Evolutionary conservation across 345 rosid species (phyloP).

Genomic region (Corymbia maculata): DNA sequence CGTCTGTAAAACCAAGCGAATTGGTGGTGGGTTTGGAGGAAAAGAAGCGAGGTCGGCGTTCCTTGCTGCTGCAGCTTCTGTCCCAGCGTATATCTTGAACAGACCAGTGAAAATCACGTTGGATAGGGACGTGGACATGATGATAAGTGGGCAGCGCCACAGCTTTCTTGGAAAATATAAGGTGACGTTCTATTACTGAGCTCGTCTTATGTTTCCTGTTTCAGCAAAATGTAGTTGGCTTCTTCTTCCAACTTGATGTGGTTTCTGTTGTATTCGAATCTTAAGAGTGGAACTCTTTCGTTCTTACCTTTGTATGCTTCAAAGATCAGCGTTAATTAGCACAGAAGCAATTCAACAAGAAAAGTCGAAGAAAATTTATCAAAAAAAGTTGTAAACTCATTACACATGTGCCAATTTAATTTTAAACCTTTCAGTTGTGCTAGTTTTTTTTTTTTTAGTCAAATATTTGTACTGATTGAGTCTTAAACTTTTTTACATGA

Average conservation of each 20-base stretch:
- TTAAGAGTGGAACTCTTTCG: not conserved
- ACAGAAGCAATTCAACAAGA: not conserved
- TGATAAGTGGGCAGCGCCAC: constrained; percentile 91
- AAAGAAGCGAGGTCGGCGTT: constrained; percentile 93
- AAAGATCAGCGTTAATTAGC: not conserved
- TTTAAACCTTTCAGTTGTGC: too few relatives aligned
- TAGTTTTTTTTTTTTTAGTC: too few relatives aligned
- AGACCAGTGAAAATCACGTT: constrained; percentile 75
- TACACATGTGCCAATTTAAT: too few relatives aligned
- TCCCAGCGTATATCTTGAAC: constrained; percentile 76
- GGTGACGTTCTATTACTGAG: constrained; percentile 22
- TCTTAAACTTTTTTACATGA: too few relatives aligned
- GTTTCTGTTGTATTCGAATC: too few relatives aligned
- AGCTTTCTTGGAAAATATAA: constrained; percentile 91
- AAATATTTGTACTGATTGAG: too few relatives aligned
- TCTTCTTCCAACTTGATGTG: not conserved
- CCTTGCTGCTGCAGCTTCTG: constrained; percentile 77
- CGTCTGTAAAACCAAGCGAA: constrained; percentile 81
- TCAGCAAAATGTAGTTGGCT: not conserved
- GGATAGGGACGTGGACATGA: constrained; percentile 92
- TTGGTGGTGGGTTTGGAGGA: constrained; percentile 99
- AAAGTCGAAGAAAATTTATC: too few relatives aligned
- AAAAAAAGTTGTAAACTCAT: too few relatives aligned
- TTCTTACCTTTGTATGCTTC: not conserved
- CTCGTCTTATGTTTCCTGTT: not conserved